These are phyloP conservation scores for Pseudomonodictys pantanalensis DNA, from an alignment of 495 filamentous ascomycete genomes.

Conservation along the genomic window DNA sequence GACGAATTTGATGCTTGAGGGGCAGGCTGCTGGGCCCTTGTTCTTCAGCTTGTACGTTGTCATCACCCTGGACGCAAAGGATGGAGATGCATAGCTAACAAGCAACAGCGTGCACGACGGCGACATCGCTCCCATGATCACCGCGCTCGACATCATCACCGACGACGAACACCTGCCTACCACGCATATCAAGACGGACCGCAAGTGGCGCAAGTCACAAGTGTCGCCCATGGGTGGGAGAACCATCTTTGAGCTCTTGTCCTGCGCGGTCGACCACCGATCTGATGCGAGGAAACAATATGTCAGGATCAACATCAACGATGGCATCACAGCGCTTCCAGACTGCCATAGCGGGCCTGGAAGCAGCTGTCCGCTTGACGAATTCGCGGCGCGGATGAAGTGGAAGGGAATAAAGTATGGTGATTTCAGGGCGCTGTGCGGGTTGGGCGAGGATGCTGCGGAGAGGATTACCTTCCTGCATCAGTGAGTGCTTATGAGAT, in stretches of 20 bases:
- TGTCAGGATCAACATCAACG: constrained; percentile 59
- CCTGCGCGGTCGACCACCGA: constrained; percentile 3
- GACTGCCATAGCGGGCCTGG: constrained; percentile 54
- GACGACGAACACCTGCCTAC: constrained; percentile 46
- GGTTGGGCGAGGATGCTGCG: constrained; percentile 40
- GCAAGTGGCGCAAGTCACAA: constrained; percentile 55
- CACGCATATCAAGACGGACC: constrained; percentile 42
- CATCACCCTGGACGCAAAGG: not conserved
- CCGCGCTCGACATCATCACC: constrained; percentile 53
- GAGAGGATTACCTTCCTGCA: constrained; percentile 46
- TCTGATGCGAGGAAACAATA: constrained; percentile 35
- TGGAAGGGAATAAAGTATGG: constrained; percentile 38
- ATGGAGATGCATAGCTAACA: not conserved
- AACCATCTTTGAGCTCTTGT: constrained; percentile 52
- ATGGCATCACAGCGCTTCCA: constrained; percentile 53
- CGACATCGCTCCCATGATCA: constrained; percentile 56
- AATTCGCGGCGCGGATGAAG: constrained; percentile 47
- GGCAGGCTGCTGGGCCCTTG: constrained; percentile 49
- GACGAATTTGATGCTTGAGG: constrained; percentile 47
- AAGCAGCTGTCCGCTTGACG: constrained; percentile 49
- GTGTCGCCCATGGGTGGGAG: constrained; percentile 59
- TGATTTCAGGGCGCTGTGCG: constrained; percentile 46
- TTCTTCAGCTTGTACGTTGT: constrained; percentile 58
- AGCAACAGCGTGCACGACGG: constrained; percentile 56
- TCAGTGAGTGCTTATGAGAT: constrained; percentile 39